Evolutionary conservation across 169 alveolate species (phyloP).

Genomic region (Besnoitia besnoiti): DNA sequence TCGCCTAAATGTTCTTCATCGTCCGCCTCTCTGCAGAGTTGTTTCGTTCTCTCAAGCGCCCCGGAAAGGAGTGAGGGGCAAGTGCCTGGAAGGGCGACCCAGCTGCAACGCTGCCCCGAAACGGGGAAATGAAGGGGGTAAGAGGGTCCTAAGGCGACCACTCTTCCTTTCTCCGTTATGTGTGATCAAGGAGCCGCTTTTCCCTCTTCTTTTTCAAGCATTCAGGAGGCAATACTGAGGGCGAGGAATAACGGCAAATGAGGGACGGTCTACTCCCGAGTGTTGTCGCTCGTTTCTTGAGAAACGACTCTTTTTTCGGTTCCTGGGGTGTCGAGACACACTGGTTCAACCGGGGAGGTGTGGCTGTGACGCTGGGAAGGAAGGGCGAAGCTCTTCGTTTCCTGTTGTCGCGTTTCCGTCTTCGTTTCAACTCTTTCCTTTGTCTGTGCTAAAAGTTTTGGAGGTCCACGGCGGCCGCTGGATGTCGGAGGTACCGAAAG

Average conservation of each 20-base stretch:
- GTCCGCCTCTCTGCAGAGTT: neutral
- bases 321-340: neutral
- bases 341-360: neutral
- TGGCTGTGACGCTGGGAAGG: neutral
- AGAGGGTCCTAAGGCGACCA: no score
- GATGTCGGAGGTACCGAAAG: no score
- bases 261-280: neutral
- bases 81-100: neutral
- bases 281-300: neutral
- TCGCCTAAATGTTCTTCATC: constrained; percentile 36
- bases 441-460: neutral
- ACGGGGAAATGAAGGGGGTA: no score
- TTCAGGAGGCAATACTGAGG: neutral
- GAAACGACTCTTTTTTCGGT: neutral
- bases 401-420: neutral
- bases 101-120: neutral
- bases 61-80: neutral
- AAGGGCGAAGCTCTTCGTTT: neutral
- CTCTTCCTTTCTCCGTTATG: neutral
- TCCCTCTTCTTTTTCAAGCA: neutral
- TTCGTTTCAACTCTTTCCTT: neutral
- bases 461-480: constrained; percentile 5
- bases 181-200: neutral
- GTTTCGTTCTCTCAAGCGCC: neutral
- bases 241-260: neutral